Conservation (phyloP, 768 basidiomycete genomes). For the Megacollybia marginata region DNA sequence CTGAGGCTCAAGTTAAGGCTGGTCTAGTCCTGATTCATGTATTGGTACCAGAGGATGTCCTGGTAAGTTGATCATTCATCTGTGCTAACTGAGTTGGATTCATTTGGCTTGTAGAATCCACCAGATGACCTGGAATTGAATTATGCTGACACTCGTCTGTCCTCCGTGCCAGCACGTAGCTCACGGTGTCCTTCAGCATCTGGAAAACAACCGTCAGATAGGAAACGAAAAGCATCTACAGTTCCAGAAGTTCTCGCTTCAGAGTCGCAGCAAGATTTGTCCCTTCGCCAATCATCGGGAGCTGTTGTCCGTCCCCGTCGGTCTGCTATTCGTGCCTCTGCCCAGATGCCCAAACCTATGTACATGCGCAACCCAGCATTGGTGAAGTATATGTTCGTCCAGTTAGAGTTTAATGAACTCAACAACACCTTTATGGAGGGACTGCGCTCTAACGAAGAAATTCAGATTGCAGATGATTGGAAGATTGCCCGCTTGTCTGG, state of each 20-base stretch:
- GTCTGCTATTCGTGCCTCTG: not conserved
- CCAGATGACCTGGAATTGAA: too few species aligned
- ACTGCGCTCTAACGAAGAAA: not conserved
- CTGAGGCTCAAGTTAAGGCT: too few species aligned
- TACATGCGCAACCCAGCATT: not conserved
- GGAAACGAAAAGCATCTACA: not conserved
- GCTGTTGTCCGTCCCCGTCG: not conserved
- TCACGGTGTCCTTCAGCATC: too few species aligned
- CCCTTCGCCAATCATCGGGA: not conserved
- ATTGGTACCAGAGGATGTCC: too few species aligned
- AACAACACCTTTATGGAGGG: not conserved
- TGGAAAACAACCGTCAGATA: not conserved
- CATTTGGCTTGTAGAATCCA: too few species aligned
- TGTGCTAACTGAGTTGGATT: too few species aligned
- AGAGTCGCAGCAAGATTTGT: not conserved
- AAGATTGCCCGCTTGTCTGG: not conserved
- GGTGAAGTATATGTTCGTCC: not conserved
- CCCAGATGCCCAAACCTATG: not conserved
- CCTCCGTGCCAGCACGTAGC: too few species aligned
- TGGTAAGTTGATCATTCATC: too few species aligned
- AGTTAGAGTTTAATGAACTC: not conserved
- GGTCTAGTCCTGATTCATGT: too few species aligned
- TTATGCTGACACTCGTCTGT: too few species aligned
- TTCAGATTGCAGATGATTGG: not conserved
- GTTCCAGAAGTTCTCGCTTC: not conserved